Evolutionary conservation across 345 rosid genomes (phyloP).

Genomic region (Citrus sp.): DNA sequence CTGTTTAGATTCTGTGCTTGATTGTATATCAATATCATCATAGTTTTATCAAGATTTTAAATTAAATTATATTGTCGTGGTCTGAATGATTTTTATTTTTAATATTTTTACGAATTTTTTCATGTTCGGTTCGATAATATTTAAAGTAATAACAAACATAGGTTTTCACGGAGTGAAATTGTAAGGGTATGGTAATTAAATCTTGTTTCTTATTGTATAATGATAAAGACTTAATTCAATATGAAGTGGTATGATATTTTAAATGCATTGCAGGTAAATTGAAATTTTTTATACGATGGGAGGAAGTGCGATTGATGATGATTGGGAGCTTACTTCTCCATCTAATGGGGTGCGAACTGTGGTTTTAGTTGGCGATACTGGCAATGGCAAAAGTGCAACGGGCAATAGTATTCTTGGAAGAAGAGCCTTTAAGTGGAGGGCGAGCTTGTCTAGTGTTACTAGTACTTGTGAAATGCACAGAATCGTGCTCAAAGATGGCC

Average conservation of each 20-base stretch:
- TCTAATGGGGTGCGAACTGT: conserved; percentile 47
- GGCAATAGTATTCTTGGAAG: conserved; percentile 79
- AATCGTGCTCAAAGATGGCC: conserved; percentile 54
- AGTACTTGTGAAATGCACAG: conserved; percentile 61
- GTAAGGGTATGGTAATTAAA: too few relatives aligned
- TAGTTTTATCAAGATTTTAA: too few relatives aligned
- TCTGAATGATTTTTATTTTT: too few relatives aligned
- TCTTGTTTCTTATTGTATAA: too few relatives aligned
- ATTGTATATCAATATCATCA: too few relatives aligned
- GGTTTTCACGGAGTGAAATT: too few relatives aligned
- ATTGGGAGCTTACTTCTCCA: conserved; percentile 69
- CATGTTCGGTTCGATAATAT: too few relatives aligned
- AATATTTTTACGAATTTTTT: too few relatives aligned
- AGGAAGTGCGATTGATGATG: conserved; percentile 70
- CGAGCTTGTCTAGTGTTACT: conserved; percentile 68
- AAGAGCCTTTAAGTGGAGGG: conserved; percentile 64
- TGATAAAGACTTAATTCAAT: too few relatives aligned
- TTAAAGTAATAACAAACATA: too few relatives aligned
- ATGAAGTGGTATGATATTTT: not conserved
- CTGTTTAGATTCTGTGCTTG: too few relatives aligned
- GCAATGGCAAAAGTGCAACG: conserved; percentile 92
- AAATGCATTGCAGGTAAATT: not conserved
- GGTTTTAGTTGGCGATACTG: conserved; percentile 87
- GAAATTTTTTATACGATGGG: conserved; percentile 45
- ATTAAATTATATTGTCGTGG: too few relatives aligned